phyloP scores from a whole-genome alignment of 176 grass and related monocot genomes.

The Chloris gayana region DNA sequence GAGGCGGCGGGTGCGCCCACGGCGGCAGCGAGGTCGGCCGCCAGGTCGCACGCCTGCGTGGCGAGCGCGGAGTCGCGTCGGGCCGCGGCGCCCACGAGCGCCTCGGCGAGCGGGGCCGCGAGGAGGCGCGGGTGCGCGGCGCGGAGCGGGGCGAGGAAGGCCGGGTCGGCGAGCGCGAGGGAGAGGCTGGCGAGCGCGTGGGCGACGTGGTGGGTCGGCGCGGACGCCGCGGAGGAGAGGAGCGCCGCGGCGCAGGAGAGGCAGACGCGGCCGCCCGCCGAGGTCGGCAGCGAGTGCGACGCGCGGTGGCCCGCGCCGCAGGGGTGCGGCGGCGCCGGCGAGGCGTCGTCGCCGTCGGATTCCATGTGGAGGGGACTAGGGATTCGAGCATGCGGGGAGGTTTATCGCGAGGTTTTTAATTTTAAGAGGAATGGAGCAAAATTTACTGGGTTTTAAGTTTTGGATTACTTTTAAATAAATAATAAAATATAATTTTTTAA shows the following conservation, averaged over 20 bases:
- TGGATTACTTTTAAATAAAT: too few relatives aligned
- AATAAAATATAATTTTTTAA: too few relatives aligned
- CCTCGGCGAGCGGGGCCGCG: conserved; percentile 57
- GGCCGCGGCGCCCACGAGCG: conserved; percentile 44
- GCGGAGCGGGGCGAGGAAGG: conserved; percentile 52
- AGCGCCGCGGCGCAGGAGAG: conserved; percentile 71
- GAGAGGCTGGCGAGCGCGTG: conserved; percentile 81
- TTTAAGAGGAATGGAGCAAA: not conserved
- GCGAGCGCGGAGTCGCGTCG: conserved; percentile 60
- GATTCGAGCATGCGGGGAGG: not conserved
- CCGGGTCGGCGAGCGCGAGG: conserved; percentile 61
- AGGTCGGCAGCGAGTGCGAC: conserved; percentile 59
- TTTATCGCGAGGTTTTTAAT: not conserved
- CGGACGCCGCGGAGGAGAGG: conserved; percentile 56
- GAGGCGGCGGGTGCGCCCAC: conserved; percentile 55
- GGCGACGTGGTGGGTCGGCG: conserved; percentile 82
- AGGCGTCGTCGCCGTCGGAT: conserved; percentile 35
- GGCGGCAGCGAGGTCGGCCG: conserved; percentile 56
- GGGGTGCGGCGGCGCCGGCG: conserved; percentile 21
- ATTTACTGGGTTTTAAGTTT: too few relatives aligned
- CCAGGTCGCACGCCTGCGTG: conserved; percentile 56
- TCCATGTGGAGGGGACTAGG: conserved; percentile 27
- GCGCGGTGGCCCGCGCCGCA: conserved; percentile 76
- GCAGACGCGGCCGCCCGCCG: conserved; percentile 61
- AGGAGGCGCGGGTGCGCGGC: conserved; percentile 65